Evolutionary conservation across 352 stramenopile species (phyloP).

Genomic region (Phytophthora europaea): DNA sequence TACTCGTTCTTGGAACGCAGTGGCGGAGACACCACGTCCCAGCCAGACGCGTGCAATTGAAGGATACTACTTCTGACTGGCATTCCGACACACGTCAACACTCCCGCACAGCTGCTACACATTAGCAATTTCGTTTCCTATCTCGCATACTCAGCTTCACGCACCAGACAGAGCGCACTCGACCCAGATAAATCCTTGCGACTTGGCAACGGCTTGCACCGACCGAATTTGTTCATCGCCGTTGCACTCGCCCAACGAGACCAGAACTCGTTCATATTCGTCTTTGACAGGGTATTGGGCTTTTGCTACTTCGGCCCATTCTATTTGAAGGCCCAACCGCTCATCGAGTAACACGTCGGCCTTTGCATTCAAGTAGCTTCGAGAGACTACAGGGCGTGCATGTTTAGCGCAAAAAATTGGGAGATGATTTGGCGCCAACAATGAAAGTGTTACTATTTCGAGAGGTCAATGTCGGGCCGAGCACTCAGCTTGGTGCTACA

Average conservation of each 20-base stretch:
- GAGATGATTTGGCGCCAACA: too few relatives aligned
- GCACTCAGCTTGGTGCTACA: too few relatives aligned
- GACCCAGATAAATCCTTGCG: constrained; percentile 43
- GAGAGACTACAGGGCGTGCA: too few relatives aligned
- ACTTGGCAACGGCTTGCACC: constrained; percentile 26
- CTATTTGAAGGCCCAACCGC: too few relatives aligned
- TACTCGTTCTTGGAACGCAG: too few relatives aligned
- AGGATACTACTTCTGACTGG: not conserved
- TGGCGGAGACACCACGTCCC: too few relatives aligned
- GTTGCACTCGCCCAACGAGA: constrained; percentile 25
- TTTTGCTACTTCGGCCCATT: constrained; percentile 2
- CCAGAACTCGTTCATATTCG: not conserved
- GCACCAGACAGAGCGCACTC: constrained; percentile 10
- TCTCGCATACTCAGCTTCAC: constrained; percentile 3
- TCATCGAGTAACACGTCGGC: too few relatives aligned
- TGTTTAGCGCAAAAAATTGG: too few relatives aligned
- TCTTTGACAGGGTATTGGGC: not conserved
- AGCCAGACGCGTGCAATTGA: too few relatives aligned
- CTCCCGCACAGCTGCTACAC: not conserved
- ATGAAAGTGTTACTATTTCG: too few relatives aligned
- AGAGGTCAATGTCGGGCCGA: too few relatives aligned
- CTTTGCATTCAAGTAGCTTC: too few relatives aligned
- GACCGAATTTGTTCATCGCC: constrained; percentile 13
- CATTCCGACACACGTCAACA: constrained; percentile 1
- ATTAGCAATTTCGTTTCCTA: constrained; percentile 1